Percentiles rank a stretch among this genome's conserved stretches.
These are phyloP conservation scores for Neonectria faginata DNA, from an alignment of 2,329 filamentous ascomycete species.

Conservation along the genomic window DNA sequence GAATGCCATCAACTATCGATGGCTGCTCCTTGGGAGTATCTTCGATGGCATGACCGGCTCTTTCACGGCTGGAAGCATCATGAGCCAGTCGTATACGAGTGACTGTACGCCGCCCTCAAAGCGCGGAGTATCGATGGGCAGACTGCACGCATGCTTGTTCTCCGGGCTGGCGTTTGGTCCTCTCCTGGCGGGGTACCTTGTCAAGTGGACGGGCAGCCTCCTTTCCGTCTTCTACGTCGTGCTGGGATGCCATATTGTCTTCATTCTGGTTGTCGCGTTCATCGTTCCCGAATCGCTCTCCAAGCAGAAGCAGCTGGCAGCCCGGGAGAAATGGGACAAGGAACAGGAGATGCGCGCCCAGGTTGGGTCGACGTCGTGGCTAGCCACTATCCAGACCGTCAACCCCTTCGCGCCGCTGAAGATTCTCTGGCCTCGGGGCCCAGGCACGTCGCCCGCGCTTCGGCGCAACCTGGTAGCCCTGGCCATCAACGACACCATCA, in stretches of 20 bases:
- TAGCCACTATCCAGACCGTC: slow-evolving; percentile 55
- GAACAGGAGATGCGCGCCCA: slow-evolving; percentile 55
- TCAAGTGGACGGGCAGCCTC: slow-evolving; percentile 79
- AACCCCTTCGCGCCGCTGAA: slow-evolving; percentile 83
- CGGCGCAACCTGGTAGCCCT: slow-evolving; percentile 86
- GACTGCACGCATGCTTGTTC: slow-evolving; percentile 91
- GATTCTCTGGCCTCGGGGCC: slow-evolving; percentile 79
- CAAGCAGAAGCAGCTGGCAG: slow-evolving; percentile 74
- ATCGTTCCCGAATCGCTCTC: slow-evolving; percentile 88
- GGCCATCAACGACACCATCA: slow-evolving; percentile 81
- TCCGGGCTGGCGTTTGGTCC: slow-evolving; percentile 90
- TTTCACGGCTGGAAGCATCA: slow-evolving; percentile 82
- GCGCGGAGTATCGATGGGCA: slow-evolving; percentile 86
- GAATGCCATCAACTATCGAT: slow-evolving; percentile 78
- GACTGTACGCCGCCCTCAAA: slow-evolving; percentile 87
- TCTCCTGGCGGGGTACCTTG: slow-evolving; percentile 81
- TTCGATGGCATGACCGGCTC: slow-evolving; percentile 89
- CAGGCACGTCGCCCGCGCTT: slow-evolving; percentile 67
- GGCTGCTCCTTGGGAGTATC: slow-evolving; percentile 80
- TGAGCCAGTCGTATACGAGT: slow-evolving; percentile 87
- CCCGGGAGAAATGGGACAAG: slow-evolving; percentile 73
- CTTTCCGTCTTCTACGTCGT: slow-evolving; percentile 88
- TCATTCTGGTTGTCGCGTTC: slow-evolving; percentile 77
- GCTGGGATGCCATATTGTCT: slow-evolving; percentile 77
- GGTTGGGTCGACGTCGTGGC: slow-evolving; percentile 41